Base-by-base conservation (phyloP, 1,139 yeast genomes). In the Scheffersomyces insectosa region DNA sequence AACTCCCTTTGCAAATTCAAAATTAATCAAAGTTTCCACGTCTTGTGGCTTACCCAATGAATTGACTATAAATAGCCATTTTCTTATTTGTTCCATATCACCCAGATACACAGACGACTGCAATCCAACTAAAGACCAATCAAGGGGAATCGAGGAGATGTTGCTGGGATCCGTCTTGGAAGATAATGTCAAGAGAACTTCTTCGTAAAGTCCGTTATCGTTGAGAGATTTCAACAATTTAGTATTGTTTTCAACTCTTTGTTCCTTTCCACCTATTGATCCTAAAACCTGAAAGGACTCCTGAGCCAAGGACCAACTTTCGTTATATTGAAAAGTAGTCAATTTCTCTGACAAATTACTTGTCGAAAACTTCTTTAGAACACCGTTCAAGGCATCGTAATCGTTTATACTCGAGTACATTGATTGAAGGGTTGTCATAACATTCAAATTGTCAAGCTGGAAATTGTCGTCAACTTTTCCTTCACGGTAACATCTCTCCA, bases 331-430 rank as follows among this genome's bases (percentile, higher is more conserved):
- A 47, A 91, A 83, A 43, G 89, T 88, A 5, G 83, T 70, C 31
- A 91, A 76, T 58, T 88, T 88, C 45, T 88, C 90, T 14, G 78
- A 76, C 41, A 90, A 68, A 48, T 83, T 81, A 38, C 82, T 80
- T 0, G 85, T 77, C 0, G 96, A 82, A 53, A 89, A 86, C 50
- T 78, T 77, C 47, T 88, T 83, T 41, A 93, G 68, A 3, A 89
- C 81, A 14, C 99, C 99, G 60, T 88, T 93, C 36, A 95, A 72
- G 0, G 97, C 84, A 67, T 95, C 99, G 37, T 85, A 79, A 60
- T 95, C 99, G 56, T 90, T 91, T 43, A 93, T 81, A 46, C 80
- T 86, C 4, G 96, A 86, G 61, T 93, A 95, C 72, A 91, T 87
- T 27, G 79, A 78, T 56, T 89, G 91, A 28, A 95, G 65, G 3